phyloP scores from a whole-genome alignment of 2,329 filamentous ascomycete genomes.

The Coniochaeta ligniaria region DNA sequence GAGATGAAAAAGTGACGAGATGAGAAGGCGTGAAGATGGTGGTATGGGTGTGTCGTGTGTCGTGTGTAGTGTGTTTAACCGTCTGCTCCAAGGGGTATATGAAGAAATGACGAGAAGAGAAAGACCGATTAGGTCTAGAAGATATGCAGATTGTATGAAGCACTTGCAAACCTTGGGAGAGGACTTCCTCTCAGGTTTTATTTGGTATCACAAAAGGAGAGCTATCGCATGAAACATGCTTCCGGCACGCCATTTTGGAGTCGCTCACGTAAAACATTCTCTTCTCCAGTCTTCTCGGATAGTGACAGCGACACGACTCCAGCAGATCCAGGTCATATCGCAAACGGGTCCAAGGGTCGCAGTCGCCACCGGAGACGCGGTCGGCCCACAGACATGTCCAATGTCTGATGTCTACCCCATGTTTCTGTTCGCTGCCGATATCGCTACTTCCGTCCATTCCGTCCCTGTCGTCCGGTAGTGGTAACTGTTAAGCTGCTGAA shows the following conservation, averaged over 20 bases:
- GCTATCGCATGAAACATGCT: not conserved
- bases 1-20: not conserved
- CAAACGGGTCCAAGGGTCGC: not conserved
- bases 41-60: not conserved
- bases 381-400: not conserved
- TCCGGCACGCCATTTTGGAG: not conserved
- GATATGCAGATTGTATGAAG: not conserved
- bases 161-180: not conserved
- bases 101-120: not conserved
- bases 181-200: not conserved
- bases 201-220: not conserved
- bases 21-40: not conserved
- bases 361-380: not conserved
- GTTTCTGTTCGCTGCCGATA: not conserved
- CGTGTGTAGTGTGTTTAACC: not conserved
- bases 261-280: not conserved
- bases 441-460: not conserved
- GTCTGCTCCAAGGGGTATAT: not conserved
- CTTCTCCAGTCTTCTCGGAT: not conserved
- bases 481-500: not conserved
- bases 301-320: not conserved
- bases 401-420: not conserved
- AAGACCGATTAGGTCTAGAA: not conserved
- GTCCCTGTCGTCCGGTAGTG: not conserved
- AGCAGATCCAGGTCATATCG: not conserved